Conservation (phyloP, 1,139 yeast genomes). For the Saccharomyces hybrid region DNA sequence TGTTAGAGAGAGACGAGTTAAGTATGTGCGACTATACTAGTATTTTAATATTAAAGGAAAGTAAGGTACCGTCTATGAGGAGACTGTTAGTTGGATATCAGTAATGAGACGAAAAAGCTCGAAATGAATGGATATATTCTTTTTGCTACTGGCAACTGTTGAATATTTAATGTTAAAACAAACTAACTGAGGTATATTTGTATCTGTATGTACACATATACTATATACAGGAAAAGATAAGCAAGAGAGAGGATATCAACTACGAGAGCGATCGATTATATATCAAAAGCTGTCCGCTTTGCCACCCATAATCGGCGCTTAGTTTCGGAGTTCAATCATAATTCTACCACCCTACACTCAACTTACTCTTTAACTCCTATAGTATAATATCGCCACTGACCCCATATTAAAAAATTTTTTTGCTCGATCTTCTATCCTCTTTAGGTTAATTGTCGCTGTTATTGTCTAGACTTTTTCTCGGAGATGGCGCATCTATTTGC, state of each 20-base stretch:
- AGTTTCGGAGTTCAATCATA: neutral
- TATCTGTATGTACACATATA: too few species aligned
- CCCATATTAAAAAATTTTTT: neutral
- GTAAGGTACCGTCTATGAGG: neutral
- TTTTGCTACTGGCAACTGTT: neutral
- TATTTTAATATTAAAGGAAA: neutral
- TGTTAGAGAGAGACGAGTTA: neutral
- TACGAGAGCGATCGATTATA: neutral
- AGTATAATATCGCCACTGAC: neutral
- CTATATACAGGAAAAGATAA: neutral
- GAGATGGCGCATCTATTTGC: neutral
- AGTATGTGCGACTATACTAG: neutral
- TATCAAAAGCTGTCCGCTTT: neutral
- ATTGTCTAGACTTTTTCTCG: neutral
- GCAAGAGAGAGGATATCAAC: neutral
- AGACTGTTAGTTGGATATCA: constrained; percentile 3
- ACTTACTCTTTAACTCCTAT: neutral
- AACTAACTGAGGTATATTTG: neutral
- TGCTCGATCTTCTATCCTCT: neutral
- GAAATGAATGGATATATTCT: neutral
- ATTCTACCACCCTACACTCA: neutral
- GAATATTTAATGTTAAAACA: neutral
- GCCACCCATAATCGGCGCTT: neutral
- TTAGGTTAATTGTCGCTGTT: neutral
- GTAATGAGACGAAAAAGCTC: neutral